Evolutionary conservation across 1,139 yeast genomes (phyloP).

Genomic region (Eremothecium sinecaudum): DNA sequence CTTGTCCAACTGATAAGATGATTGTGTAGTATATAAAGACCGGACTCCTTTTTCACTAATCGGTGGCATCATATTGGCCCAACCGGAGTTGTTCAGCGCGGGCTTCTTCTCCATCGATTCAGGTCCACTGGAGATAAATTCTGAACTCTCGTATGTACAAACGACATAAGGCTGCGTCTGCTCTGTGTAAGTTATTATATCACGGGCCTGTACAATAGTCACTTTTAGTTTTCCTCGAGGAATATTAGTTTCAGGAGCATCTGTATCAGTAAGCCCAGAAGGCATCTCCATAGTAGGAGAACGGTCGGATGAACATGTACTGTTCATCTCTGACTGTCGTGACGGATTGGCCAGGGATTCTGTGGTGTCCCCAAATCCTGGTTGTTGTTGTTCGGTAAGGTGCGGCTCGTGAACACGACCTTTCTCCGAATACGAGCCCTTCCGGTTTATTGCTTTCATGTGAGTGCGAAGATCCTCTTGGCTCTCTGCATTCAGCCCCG

Average conservation of each 20-base stretch:
- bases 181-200: conserved; percentile 45
- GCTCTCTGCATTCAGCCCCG: conserved; percentile 40
- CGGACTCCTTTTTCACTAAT: conserved; percentile 27
- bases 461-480: conserved; percentile 32
- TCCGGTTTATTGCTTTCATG: conserved; percentile 21
- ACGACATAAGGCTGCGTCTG: conserved; percentile 79
- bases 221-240: conserved; percentile 80
- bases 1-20: conserved; percentile 50
- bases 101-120: conserved; percentile 44
- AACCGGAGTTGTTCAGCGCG: conserved; percentile 20
- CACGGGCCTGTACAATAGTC: conserved; percentile 69
- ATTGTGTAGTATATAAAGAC: conserved; percentile 55
- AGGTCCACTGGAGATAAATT: conserved; percentile 77
- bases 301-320: neutral
- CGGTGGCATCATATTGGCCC: conserved; percentile 21
- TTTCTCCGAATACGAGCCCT: conserved; percentile 2
- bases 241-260: conserved; percentile 31
- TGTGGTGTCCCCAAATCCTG: conserved; percentile 7
- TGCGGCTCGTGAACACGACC: too few species aligned
- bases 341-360: too few species aligned
- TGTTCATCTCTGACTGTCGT: conserved; percentile 5
- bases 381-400: conserved; percentile 6
- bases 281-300: neutral
- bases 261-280: conserved; percentile 1
- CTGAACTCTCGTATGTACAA: conserved; percentile 87